Conservation (phyloP, 306 rosid genomes). For the Fagus crenata region DNA sequence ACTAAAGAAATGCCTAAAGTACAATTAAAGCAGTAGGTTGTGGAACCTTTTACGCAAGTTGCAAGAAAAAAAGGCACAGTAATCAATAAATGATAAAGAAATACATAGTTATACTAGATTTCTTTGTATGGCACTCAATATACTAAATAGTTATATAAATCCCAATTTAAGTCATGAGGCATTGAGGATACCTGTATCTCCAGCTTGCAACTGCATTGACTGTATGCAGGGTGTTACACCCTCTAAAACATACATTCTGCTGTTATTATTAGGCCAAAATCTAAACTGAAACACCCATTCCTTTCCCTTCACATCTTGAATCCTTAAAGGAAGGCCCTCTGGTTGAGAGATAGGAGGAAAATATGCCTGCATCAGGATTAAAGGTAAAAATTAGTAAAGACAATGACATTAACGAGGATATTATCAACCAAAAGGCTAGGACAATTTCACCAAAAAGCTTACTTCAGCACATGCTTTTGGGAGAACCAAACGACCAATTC, state of each 20-base stretch:
- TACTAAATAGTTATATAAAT: background rate
- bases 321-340: conserved; percentile 95
- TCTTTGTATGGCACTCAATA: background rate
- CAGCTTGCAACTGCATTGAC: conserved; percentile 99
- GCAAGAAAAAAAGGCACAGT: background rate
- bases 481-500: conserved; percentile 96
- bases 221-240: conserved; percentile 99
- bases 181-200: conserved; percentile 81
- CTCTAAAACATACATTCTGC: conserved; percentile 99
- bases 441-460: conserved; percentile 29
- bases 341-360: conserved; percentile 99
- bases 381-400: conserved; percentile 25
- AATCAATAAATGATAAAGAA: background rate
- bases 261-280: conserved; percentile 99
- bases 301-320: conserved; percentile 96
- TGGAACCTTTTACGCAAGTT: background rate
- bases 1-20: background rate
- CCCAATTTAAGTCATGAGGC: background rate
- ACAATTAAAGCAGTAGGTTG: background rate
- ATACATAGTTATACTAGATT: background rate
- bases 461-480: conserved; percentile 99
- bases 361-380: conserved; percentile 70
- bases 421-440: conserved; percentile 14
- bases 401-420: conserved; percentile 3
- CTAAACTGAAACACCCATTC: conserved; percentile 99